Evolutionary conservation across 2,329 filamentous ascomycete species (phyloP).

Genomic region (Pestalotiopsis sp.): DNA sequence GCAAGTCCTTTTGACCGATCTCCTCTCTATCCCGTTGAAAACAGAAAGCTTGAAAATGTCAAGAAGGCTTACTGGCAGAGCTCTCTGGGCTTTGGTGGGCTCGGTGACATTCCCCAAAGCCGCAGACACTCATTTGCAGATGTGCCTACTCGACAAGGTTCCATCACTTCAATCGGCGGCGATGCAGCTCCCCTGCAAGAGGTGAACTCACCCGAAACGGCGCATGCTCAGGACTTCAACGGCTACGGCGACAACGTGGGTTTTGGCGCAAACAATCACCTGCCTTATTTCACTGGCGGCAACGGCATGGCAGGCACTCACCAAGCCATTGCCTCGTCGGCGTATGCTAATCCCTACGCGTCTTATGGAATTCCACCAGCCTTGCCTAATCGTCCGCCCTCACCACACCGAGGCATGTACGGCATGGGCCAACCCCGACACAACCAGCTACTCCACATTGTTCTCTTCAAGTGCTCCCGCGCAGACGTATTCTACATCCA

Average conservation of each 20-base stretch:
- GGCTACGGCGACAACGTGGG: constrained; percentile 40
- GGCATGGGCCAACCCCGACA: constrained; percentile 61
- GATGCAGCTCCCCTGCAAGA: constrained; percentile 53
- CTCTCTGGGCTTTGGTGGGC: constrained; percentile 64
- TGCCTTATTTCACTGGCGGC: constrained; percentile 39
- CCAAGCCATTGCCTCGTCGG: constrained; percentile 37
- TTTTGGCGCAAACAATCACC: constrained; percentile 39
- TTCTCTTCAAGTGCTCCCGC: constrained; percentile 94
- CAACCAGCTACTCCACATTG: constrained; percentile 79
- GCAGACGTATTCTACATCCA: constrained; percentile 98
- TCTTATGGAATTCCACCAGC: constrained; percentile 47
- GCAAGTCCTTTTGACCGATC: constrained; percentile 41
- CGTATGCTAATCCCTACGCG: constrained; percentile 44
- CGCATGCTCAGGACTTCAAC: constrained; percentile 44
- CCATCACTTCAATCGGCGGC: constrained; percentile 58
- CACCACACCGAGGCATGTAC: constrained; percentile 64
- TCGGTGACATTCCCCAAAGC: constrained; percentile 69
- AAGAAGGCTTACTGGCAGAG: constrained; percentile 74
- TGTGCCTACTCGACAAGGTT: constrained; percentile 64
- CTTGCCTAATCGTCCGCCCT: constrained; percentile 54
- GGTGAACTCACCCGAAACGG: constrained; percentile 42
- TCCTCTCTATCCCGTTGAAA: constrained; percentile 54
- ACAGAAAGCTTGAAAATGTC: constrained; percentile 64
- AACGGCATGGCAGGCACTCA: constrained; percentile 31
- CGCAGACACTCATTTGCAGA: constrained; percentile 80